A percentile compares a stretch with the other conserved stretches of the same genome.
Evolutionary conservation across 768 basidiomycete species (phyloP).

Genomic region (Termitomyces sp.): DNA sequence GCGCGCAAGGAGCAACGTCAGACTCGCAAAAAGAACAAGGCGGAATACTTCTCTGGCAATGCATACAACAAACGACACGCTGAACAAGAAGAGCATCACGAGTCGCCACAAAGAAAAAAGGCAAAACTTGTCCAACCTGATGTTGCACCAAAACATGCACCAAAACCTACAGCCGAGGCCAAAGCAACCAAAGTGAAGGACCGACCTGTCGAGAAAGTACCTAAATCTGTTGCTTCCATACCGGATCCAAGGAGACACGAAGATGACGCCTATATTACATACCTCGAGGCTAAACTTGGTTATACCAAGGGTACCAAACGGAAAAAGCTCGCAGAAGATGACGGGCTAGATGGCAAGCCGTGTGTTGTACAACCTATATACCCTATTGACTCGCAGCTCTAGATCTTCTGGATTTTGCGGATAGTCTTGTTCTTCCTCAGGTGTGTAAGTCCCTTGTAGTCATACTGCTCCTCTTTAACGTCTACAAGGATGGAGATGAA

Average conservation of each 20-base stretch:
- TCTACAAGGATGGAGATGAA: background rate
- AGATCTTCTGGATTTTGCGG: constrained; percentile 54
- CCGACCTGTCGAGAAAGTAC: constrained; percentile 30
- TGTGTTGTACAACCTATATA: background rate
- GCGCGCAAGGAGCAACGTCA: constrained; percentile 56
- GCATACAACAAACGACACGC: constrained; percentile 27
- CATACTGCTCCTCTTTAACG: constrained; percentile 3
- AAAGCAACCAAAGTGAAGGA: constrained; percentile 10
- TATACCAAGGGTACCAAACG: constrained; percentile 39
- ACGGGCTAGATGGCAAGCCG: constrained; percentile 77
- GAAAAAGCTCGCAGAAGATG: constrained; percentile 48
- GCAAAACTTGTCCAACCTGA: constrained; percentile 18
- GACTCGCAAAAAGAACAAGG: constrained; percentile 56
- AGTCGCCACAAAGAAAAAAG: constrained; percentile 49
- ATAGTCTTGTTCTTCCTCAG: constrained; percentile 23
- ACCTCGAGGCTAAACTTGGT: constrained; percentile 76
- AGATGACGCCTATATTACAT: constrained; percentile 83
- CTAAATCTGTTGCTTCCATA: constrained; percentile 7
- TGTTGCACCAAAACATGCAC: background rate
- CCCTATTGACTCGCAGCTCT: background rate
- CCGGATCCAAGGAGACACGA: constrained; percentile 40
- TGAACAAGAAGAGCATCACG: constrained; percentile 40
- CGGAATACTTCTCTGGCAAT: constrained; percentile 42
- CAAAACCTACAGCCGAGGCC: background rate
- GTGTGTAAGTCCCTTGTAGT: constrained; percentile 1